Evolutionary conservation across 805 yeast species (phyloP).

Genomic region (Wickerhamomyces xylosicus): DNA sequence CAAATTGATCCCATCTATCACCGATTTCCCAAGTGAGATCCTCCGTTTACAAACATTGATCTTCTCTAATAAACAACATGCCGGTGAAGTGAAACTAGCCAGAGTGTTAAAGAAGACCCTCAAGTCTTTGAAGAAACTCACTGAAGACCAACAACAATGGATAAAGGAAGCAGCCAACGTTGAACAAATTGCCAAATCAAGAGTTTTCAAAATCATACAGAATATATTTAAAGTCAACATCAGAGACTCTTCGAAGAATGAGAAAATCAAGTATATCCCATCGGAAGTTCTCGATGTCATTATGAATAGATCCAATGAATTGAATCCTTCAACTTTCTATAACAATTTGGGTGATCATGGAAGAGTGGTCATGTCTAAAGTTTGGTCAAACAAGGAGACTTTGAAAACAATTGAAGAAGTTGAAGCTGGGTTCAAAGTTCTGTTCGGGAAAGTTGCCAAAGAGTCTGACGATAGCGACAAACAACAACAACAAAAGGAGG

Average conservation of each 20-base stretch:
- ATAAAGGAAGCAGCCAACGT: conserved; percentile 17
- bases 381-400: conserved; percentile 34
- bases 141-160: conserved; percentile 8
- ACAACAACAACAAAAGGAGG: no score
- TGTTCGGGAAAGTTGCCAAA: conserved; percentile 18
- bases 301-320: conserved; percentile 19
- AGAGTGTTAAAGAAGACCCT: conserved; percentile 26
- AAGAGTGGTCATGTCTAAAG: conserved; percentile 26
- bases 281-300: conserved; percentile 16
- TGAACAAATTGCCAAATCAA: conserved; percentile 15
- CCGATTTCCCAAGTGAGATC: conserved; percentile 37
- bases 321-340: conserved; percentile 39
- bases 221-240: conserved; percentile 8
- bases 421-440: conserved; percentile 27
- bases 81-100: conserved; percentile 29
- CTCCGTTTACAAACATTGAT: conserved; percentile 31
- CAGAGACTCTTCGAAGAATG: conserved; percentile 1
- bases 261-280: conserved; percentile 12
- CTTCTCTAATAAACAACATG: conserved; percentile 40
- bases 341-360: conserved; percentile 22
- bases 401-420: conserved; percentile 34
- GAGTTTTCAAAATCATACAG: conserved; percentile 11
- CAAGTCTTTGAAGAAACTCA: conserved; percentile 4
- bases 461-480: conserved; percentile 18
- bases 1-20: conserved; percentile 26